Evolutionary conservation across 2,329 filamentous ascomycete genomes (phyloP).

Genomic region (Diaporthe australafricana): DNA sequence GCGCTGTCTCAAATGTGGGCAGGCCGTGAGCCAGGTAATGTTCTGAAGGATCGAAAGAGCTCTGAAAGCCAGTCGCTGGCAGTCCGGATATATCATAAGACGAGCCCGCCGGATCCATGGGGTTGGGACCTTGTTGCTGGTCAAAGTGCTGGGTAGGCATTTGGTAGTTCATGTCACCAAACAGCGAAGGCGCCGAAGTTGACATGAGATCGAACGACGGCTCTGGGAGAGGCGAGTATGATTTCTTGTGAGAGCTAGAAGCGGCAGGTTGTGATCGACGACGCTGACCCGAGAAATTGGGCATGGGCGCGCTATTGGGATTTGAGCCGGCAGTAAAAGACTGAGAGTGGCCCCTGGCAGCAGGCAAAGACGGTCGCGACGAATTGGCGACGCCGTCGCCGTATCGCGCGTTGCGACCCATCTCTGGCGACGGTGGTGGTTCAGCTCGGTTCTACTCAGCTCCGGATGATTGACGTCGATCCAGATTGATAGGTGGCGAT

Average conservation of each 20-base stretch:
- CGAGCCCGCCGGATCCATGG: conserved; percentile 23
- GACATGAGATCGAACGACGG: conserved; percentile 38
- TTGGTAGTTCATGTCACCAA: conserved; percentile 34
- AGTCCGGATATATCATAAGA: conserved; percentile 20
- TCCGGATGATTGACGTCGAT: conserved; percentile 11
- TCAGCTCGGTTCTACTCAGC: background rate
- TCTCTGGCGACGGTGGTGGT: conserved; percentile 21
- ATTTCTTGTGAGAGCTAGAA: conserved; percentile 30
- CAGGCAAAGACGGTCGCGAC: conserved; percentile 28
- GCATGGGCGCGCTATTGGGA: conserved; percentile 37
- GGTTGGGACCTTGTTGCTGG: conserved; percentile 30
- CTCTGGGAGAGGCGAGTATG: conserved; percentile 35
- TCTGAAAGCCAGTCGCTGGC: conserved; percentile 26
- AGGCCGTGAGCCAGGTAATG: conserved; percentile 28
- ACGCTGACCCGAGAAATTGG: conserved; percentile 31
- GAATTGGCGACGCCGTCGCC: conserved; percentile 38
- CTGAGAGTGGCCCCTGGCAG: conserved; percentile 34
- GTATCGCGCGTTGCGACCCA: conserved; percentile 34
- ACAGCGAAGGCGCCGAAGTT: conserved; percentile 34
- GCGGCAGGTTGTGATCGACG: conserved; percentile 36
- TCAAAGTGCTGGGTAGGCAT: conserved; percentile 33
- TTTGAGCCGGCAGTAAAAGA: conserved; percentile 38
- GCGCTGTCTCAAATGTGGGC: conserved; percentile 23
- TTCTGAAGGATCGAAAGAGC: conserved; percentile 30
- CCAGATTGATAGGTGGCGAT: conserved; percentile 17